Evolutionary conservation across 257 asterid genomes (phyloP), one percentile per base, ranked within the genome.

Genomic region (Petunia secreta): DNA sequence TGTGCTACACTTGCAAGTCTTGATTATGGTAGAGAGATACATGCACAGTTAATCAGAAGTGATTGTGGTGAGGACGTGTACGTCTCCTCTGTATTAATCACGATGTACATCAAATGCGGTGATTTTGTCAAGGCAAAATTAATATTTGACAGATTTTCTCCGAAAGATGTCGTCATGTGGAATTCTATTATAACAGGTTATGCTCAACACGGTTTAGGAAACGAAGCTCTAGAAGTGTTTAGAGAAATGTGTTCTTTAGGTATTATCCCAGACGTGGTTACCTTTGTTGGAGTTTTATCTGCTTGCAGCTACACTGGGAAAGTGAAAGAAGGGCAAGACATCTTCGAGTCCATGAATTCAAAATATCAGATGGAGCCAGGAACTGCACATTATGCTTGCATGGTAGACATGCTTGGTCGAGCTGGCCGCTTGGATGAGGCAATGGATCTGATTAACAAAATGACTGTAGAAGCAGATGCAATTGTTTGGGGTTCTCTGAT

Each of bases 61-160:
- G 37, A 81, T 64, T 65, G 88, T 13, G 88, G 86, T 34, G 85
- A 79, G 13, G 95, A 92, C 50, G 85, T 90, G 36, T 93, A 83
- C 62, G 62, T 90, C 66, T 84, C 90, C 16, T 89, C 94, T 44
- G 87, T 83, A 43, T 67, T 93, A 83, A 87, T 92, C 80, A 89
- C 92, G 16, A 90, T 90, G 97, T 94, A 92, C 68, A 89, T 92
- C 90, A 94, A 89, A 86, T 91, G 97, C 48, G 98, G 98, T 15
- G 87, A 87, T 75, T 89, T 92, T 55, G 80, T 46, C 64, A 88
- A 81, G 71, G 96, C 92, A 63, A 88, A 82, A 68, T 79, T 79
- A 74, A 82, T 92, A 60, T 93, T 93, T 74, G 90, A 88, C 65
- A 83, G 87, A 78, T 87, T 82, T 69, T 60, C 88, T 36, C 34